These are phyloP conservation scores for Lignosus rhinocerotis DNA, from an alignment of 1,284 basidiomycete species.

Conservation along the genomic window DNA sequence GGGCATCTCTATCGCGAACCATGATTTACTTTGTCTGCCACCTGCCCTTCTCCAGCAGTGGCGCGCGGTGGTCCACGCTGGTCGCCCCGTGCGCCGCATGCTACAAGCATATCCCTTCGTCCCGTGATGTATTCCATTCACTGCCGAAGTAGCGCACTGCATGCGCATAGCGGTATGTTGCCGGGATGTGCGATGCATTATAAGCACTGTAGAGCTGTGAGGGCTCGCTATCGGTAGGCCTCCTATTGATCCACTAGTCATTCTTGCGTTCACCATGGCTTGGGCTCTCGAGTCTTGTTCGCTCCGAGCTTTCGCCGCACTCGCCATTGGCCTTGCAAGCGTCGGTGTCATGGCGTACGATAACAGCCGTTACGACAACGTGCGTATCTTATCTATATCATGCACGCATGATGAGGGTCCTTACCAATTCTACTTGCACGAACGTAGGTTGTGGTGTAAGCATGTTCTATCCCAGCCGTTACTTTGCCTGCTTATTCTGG, in stretches of 20 bases:
- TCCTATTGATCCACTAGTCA: constrained; percentile 9
- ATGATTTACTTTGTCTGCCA: constrained; percentile 1
- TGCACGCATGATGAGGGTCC: not conserved
- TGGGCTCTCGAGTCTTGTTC: constrained; percentile 9
- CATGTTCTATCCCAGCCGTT: not conserved
- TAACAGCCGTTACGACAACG: constrained; percentile 62
- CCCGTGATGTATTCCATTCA: constrained; percentile 18
- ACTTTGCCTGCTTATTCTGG: constrained; percentile 1
- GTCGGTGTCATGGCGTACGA: constrained; percentile 39
- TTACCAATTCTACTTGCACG: not conserved
- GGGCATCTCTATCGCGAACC: constrained; percentile 15
- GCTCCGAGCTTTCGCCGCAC: constrained; percentile 17
- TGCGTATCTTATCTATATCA: constrained; percentile 29
- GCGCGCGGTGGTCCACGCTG: constrained; percentile 11
- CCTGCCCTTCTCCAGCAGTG: constrained; percentile 12
- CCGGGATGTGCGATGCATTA: constrained; percentile 13
- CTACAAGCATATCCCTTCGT: constrained; percentile 8
- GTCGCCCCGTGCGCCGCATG: constrained; percentile 22
- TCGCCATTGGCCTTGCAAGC: constrained; percentile 15
- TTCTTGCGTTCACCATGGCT: constrained; percentile 11
- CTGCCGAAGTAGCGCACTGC: not conserved
- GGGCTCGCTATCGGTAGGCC: constrained; percentile 8
- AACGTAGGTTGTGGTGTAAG: constrained; percentile 15
- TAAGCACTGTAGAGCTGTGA: constrained; percentile 6
- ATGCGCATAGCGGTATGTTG: constrained; percentile 1